These are phyloP conservation scores for Helichrysum umbraculigerum DNA, from an alignment of 129 eudicot genomes.

Conservation along the genomic window DNA sequence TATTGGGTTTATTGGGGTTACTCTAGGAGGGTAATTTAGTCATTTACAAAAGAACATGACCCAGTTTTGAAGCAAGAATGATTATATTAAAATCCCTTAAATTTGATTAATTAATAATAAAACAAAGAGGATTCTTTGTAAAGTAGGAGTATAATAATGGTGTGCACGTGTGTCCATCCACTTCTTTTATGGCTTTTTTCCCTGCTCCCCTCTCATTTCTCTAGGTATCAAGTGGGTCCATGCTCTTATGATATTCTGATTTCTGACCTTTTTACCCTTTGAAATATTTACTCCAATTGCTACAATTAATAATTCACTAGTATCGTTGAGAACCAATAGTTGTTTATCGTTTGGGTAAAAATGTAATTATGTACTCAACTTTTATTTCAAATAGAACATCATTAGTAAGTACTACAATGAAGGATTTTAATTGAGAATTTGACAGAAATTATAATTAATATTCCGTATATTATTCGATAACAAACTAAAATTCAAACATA, in stretches of 20 bases:
- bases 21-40: constrained; percentile 7
- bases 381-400: no score
- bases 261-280: constrained; percentile 29
- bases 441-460: no score
- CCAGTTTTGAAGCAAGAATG: constrained; percentile 40
- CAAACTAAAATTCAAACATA: no score
- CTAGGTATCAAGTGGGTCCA: constrained; percentile 54
- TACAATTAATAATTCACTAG: background rate
- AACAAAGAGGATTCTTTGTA: constrained; percentile 31
- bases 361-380: no score
- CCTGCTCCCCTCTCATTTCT: background rate
- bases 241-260: constrained; percentile 7
- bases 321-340: background rate
- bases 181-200: constrained; percentile 46
- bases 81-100: background rate
- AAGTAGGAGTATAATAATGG: constrained; percentile 41
- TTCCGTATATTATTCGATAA: no score
- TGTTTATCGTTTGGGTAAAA: no score
- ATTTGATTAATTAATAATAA: constrained; percentile 6
- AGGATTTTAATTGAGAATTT: no score
- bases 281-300: constrained; percentile 19
- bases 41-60: constrained; percentile 19
- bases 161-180: constrained; percentile 92
- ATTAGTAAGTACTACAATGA: no score
- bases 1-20: constrained; percentile 11